These are phyloP conservation scores for Excoecaria cochinchinensis DNA, from an alignment of 345 rosid genomes.

Conservation along the genomic window DNA sequence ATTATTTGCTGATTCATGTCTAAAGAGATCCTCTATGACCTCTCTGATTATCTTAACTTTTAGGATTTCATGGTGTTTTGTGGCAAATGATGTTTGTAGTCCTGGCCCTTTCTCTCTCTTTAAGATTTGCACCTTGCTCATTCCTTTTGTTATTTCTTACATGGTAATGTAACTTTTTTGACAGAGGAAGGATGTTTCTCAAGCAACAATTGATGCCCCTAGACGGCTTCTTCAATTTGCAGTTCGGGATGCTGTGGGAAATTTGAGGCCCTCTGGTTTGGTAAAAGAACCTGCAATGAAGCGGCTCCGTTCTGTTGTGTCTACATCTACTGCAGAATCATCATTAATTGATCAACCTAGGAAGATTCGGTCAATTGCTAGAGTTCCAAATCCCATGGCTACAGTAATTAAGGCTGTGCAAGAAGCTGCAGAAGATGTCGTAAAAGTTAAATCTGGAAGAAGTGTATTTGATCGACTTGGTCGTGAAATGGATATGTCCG, in stretches of 20 bases:
- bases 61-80: background rate
- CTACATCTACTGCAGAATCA: constrained; percentile 51
- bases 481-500: constrained; percentile 40
- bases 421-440: constrained; percentile 88
- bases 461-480: constrained; percentile 96
- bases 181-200: constrained; percentile 66
- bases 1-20: background rate
- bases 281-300: constrained; percentile 57
- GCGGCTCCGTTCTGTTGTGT: constrained; percentile 87
- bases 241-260: constrained; percentile 90
- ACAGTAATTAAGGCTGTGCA: constrained; percentile 81
- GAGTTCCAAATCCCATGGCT: constrained; percentile 67
- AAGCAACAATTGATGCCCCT: constrained; percentile 60
- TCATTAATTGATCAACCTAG: constrained; percentile 42
- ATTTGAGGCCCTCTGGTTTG: constrained; percentile 45
- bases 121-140: background rate
- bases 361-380: constrained; percentile 65
- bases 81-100: background rate
- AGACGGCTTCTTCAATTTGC: constrained; percentile 93
- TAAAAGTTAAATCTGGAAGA: constrained; percentile 52
- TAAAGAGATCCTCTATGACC: background rate
- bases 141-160: constrained; percentile 13
- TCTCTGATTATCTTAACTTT: background rate
- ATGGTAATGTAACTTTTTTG: constrained; percentile 14
- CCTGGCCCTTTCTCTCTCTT: background rate